A percentile compares a stretch with the other conserved stretches of the same genome.
Conservation (phyloP, 805 yeast genomes). For the Ascoidea tarda region DNA sequence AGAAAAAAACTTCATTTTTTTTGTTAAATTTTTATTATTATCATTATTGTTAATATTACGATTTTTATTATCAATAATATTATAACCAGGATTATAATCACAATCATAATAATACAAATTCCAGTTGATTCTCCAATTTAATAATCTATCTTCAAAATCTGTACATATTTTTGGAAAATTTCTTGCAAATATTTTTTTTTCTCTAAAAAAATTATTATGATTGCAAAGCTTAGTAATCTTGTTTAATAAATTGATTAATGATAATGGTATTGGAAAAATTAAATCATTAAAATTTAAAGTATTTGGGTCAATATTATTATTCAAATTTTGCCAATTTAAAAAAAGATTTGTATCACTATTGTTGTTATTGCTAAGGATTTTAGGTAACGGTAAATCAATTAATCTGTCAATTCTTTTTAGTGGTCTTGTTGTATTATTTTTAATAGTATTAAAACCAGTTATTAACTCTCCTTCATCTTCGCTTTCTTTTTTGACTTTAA, state of each 20-base stretch:
- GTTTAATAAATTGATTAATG: slow-evolving; percentile 21
- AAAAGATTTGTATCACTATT: background rate
- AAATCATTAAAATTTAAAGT: background rate
- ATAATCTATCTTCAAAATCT: slow-evolving; percentile 27
- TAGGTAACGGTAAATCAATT: background rate
- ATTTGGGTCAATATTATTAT: background rate
- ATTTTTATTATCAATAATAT: slow-evolving; percentile 4
- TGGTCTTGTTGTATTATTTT: background rate
- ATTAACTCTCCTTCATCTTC: background rate
- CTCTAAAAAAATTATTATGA: slow-evolving; percentile 26
- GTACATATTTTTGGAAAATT: slow-evolving; percentile 34
- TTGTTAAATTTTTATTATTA: background rate
- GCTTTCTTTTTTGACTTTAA: too few relatives aligned
- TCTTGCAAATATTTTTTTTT: slow-evolving; percentile 23
- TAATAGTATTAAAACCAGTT: background rate
- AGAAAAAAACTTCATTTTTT: slow-evolving; percentile 9
- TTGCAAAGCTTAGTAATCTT: slow-evolving; percentile 28
- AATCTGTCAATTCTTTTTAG: too few relatives aligned
- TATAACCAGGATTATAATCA: too few relatives aligned
- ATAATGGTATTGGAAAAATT: slow-evolving; percentile 1
- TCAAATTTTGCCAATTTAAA: background rate
- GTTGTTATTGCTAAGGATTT: background rate
- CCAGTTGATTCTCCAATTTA: slow-evolving; percentile 10
- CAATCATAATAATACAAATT: too few relatives aligned
- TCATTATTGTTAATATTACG: background rate